Conservation (phyloP, 805 yeast species). For the Myxozyma udenii region DNA sequence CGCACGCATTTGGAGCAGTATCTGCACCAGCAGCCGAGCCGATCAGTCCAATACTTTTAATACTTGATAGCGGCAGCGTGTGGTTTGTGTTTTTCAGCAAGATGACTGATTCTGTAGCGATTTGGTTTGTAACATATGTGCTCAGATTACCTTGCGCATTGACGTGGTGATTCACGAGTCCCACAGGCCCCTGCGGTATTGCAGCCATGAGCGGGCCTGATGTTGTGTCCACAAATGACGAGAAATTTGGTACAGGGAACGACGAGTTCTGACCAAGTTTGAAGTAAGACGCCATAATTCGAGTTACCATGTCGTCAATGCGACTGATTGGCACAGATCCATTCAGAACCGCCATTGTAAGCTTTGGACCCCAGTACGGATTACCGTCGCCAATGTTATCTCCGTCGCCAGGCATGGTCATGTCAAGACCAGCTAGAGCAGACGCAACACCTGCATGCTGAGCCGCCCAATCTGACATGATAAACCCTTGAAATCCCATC, state of each 20-base stretch:
- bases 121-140: slow-evolving; percentile 46
- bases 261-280: slow-evolving; percentile 44
- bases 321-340: slow-evolving; percentile 53
- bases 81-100: slow-evolving; percentile 53
- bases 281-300: slow-evolving; percentile 58
- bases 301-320: slow-evolving; percentile 59
- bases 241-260: slow-evolving; percentile 50
- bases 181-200: slow-evolving; percentile 49
- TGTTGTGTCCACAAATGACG: slow-evolving; percentile 58
- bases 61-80: slow-evolving; percentile 48
- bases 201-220: slow-evolving; percentile 42
- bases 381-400: slow-evolving; percentile 41
- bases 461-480: slow-evolving; percentile 68
- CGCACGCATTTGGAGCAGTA: slow-evolving; percentile 50
- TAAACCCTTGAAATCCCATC: slow-evolving; percentile 64
- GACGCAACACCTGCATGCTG: slow-evolving; percentile 57
- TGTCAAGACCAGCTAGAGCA: slow-evolving; percentile 58
- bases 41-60: slow-evolving; percentile 44
- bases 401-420: slow-evolving; percentile 60
- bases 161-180: slow-evolving; percentile 52
- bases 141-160: slow-evolving; percentile 49
- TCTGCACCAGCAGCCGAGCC: slow-evolving; percentile 56
- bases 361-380: slow-evolving; percentile 56
- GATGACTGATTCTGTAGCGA: slow-evolving; percentile 58
- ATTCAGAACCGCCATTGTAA: slow-evolving; percentile 55